Percentiles rank a stretch among this genome's conserved stretches.
Conservation (phyloP, 2,329 filamentous ascomycete genomes). For the Neofusicoccum laricinum region DNA sequence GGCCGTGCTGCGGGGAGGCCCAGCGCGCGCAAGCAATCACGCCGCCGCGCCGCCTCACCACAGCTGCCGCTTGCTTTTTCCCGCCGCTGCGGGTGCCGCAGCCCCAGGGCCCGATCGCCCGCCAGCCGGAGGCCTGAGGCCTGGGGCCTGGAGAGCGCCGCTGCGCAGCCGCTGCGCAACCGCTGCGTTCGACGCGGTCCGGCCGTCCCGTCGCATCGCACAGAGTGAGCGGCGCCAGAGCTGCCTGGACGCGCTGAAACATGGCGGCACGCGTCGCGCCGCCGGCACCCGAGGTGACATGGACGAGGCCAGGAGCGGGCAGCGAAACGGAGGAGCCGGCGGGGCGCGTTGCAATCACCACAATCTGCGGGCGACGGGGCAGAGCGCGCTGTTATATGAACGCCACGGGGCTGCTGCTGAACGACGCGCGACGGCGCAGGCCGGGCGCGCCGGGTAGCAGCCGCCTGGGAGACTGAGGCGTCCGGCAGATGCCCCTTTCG, state of each 20-base stretch:
- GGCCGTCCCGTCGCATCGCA: constrained; percentile 2
- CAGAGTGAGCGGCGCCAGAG: background rate
- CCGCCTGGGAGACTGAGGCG: background rate
- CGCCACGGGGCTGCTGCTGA: background rate
- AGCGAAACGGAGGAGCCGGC: constrained; percentile 2
- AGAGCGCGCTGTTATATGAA: background rate
- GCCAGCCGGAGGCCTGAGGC: too few species aligned
- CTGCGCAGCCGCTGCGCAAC: background rate
- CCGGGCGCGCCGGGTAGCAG: background rate
- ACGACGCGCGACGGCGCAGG: background rate
- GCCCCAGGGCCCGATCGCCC: background rate
- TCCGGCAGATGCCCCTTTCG: background rate
- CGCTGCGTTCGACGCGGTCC: background rate
- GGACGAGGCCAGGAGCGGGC: too few species aligned
- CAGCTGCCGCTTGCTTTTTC: background rate
- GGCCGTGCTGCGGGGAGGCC: background rate
- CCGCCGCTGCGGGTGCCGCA: background rate
- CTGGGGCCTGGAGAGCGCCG: too few species aligned
- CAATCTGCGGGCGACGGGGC: background rate
- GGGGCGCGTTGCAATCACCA: background rate
- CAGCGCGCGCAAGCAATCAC: too few species aligned
- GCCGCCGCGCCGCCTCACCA: background rate
- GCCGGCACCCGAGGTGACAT: background rate
- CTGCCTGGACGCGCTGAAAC: background rate
- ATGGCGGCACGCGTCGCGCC: background rate